Conservation (phyloP, 306 rosid genomes). For the Elaeagnus macrophylla region DNA sequence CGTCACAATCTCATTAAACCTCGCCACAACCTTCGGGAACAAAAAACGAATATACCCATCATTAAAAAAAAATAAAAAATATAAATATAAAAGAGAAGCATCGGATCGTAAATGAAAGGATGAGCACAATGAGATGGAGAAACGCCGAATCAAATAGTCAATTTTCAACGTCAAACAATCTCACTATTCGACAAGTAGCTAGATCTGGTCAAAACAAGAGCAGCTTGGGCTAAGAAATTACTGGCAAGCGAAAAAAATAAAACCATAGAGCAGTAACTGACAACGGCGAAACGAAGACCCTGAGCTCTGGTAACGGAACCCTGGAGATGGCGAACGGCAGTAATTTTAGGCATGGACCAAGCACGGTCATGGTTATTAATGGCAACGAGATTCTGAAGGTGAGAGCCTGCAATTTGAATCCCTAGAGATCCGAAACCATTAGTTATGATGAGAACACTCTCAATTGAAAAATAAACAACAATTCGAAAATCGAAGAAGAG, state of each 20-base stretch:
- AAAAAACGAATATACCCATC: background rate
- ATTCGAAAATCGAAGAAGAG: background rate
- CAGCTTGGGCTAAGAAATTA: background rate
- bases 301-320: conserved; percentile 65
- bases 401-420: background rate
- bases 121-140: too few relatives aligned
- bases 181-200: background rate
- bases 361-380: background rate
- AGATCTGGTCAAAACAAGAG: background rate
- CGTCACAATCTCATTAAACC: conserved; percentile 85
- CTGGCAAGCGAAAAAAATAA: background rate
- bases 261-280: conserved; percentile 12
- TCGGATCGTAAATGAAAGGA: background rate
- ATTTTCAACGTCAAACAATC: too few relatives aligned
- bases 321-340: conserved; percentile 65
- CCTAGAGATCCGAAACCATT: background rate
- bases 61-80: conserved; percentile 1
- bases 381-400: background rate
- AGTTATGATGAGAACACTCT: background rate
- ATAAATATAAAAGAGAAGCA: conserved; percentile 8
- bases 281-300: conserved; percentile 89
- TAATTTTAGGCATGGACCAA: conserved; percentile 38
- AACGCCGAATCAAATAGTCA: too few relatives aligned
- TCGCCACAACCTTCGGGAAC: conserved; percentile 69
- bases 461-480: background rate